Evolutionary conservation across 2,329 filamentous ascomycete species (phyloP), one percentile per base, ranked within the genome.

Genomic region (Colletotrichum eremochloae): DNA sequence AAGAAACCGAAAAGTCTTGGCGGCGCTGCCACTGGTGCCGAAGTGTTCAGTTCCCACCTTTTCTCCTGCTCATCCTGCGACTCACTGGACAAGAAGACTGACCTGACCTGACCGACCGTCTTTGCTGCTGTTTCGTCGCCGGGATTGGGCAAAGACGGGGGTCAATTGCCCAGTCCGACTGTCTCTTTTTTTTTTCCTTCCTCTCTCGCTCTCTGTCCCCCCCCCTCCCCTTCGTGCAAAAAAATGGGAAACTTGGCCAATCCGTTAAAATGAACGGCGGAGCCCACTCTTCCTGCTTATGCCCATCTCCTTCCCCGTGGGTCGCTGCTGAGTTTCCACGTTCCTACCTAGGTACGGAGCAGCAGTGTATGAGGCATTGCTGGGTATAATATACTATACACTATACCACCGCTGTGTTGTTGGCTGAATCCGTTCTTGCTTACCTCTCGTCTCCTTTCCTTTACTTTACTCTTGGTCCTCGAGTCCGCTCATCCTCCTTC

Each of bases 1-100:
- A 46, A 67, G 70, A 72, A 72, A 72, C 70, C 70, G 40, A 48
- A 68, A 57, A 57, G 70, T 70, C 70, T 72, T 72, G 70, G 70
- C 70, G 65, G 48, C 55, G 67, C 61, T 42, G 55, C 60, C 31
- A 63, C 55, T 42, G 60, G 52, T 63, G 69, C 69, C 58, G 69
- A 52, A n/a, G 42, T 53, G 60, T 72, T 60, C 63, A 24, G 60
- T 72, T 44, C 44, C 68, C 69, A 72, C 65, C 60, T 64, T 68
- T 58, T 58, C 33, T 20, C 62, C 31, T 57, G 24, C 20, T 6
- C 38, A n/a, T 31, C 12, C 55, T 60, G 14, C 46, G n/a, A 44
- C 48, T 64, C 15, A 42, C 61, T 63, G 36, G 24, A 53, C 36
- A 64, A 53, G 29, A 29, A 8, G 24, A 24, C 24, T 24, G 24